Evolutionary conservation across 2,329 filamentous ascomycete genomes (phyloP).

Genomic region (Sclerotinia nivalis): DNA sequence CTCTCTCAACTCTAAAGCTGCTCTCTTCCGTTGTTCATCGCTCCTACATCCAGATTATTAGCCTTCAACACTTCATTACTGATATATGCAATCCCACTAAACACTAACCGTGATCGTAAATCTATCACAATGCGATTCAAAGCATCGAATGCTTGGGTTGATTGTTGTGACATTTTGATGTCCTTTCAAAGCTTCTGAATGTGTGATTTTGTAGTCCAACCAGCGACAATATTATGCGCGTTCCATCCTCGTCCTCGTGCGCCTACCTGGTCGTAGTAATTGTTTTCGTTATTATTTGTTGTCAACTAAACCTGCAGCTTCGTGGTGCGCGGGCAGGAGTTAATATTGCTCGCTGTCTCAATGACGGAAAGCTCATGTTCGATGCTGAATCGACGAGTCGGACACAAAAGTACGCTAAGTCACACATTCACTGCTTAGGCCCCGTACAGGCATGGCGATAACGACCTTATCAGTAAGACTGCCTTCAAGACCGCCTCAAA

Average conservation of each 20-base stretch:
- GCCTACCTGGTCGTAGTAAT: slow-evolving; percentile 19
- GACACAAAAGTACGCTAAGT: slow-evolving; percentile 6
- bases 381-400: slow-evolving; percentile 1
- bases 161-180: slow-evolving; percentile 41
- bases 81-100: slow-evolving; percentile 26
- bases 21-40: slow-evolving; percentile 41
- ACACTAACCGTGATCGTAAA: slow-evolving; percentile 39
- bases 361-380: slow-evolving; percentile 1
- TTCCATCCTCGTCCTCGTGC: slow-evolving; percentile 37
- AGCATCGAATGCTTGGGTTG: slow-evolving; percentile 36
- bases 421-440: background rate
- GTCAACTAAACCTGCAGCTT: background rate
- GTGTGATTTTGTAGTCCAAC: slow-evolving; percentile 21
- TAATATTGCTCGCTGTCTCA: background rate
- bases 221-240: slow-evolving; percentile 30
- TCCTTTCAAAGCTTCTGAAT: slow-evolving; percentile 26
- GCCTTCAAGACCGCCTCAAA: background rate
- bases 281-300: slow-evolving; percentile 15
- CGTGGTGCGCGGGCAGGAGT: background rate
- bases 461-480: slow-evolving; percentile 15
- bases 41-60: slow-evolving; percentile 30
- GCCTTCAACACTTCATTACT: background rate
- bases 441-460: background rate
- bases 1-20: slow-evolving; percentile 41
- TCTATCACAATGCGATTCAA: slow-evolving; percentile 40